Evolutionary conservation across 1,139 yeast species (phyloP).

Genomic region (Saccharomyces pastorianus): DNA sequence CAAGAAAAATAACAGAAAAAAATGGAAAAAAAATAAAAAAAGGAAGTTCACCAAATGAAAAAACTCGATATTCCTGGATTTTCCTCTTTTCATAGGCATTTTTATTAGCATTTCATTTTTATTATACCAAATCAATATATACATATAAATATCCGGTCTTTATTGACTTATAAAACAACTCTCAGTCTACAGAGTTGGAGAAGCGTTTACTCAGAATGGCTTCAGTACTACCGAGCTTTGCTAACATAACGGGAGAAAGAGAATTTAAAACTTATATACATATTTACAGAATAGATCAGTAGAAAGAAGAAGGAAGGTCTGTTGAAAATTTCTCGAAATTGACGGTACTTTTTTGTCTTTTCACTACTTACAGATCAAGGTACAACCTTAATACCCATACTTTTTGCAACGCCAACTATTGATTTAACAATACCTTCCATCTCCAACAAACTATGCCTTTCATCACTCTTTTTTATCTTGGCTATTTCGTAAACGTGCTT

Average conservation of each 20-base stretch:
- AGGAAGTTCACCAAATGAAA: constrained; percentile 22
- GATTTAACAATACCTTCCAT: constrained; percentile 74
- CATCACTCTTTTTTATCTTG: constrained; percentile 82
- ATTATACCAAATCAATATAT: neutral
- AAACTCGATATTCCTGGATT: neutral
- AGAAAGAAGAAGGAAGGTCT: neutral
- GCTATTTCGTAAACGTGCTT: constrained; percentile 95
- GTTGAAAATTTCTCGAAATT: neutral
- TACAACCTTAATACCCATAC: constrained; percentile 78
- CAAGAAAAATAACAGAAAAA: constrained; percentile 10
- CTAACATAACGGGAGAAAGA: neutral
- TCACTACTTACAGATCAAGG: constrained; percentile 35
- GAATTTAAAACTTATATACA: neutral
- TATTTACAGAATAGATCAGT: constrained; percentile 6
- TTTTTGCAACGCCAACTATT: constrained; percentile 77
- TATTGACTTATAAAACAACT: neutral
- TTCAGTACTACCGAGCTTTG: neutral
- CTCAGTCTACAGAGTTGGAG: neutral
- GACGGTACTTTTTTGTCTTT: neutral
- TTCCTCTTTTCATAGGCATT: constrained; percentile 2
- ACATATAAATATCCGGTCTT: neutral
- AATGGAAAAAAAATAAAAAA: constrained; percentile 24
- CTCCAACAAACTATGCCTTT: constrained; percentile 62
- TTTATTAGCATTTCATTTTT: neutral
- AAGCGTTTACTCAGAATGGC: too few species aligned